Evolutionary conservation across 768 basidiomycete species (phyloP).

Genomic region (Tubosaeta sp.): DNA sequence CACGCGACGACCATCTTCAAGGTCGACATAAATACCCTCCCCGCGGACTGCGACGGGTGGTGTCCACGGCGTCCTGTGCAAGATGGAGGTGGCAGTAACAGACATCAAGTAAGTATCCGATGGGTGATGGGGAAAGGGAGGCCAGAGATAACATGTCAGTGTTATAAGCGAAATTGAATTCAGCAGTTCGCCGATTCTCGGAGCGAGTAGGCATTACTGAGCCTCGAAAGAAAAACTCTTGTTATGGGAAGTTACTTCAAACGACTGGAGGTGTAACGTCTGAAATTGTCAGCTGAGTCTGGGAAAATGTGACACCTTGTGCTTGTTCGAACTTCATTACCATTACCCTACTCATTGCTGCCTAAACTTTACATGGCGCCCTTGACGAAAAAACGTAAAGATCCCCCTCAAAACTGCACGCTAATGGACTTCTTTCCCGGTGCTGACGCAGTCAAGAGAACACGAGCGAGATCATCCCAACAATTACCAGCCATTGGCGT

Average conservation of each 20-base stretch:
- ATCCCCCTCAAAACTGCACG: slow-evolving; percentile 33
- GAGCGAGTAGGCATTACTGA: background rate
- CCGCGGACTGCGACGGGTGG: slow-evolving; percentile 65
- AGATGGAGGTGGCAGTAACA: slow-evolving; percentile 35
- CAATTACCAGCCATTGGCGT: background rate
- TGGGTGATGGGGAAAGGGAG: background rate
- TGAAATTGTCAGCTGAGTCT: too few species aligned
- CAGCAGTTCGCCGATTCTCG: background rate
- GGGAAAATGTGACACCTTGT: too few species aligned
- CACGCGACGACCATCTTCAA: slow-evolving; percentile 64
- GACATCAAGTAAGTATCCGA: slow-evolving; percentile 6
- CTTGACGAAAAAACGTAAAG: slow-evolving; percentile 34
- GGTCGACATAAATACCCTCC: slow-evolving; percentile 66
- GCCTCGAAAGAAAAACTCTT: background rate
- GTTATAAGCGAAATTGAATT: background rate
- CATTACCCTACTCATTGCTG: too few species aligned
- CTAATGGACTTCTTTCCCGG: slow-evolving; percentile 44
- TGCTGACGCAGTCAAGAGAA: slow-evolving; percentile 19
- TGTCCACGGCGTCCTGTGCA: slow-evolving; percentile 70
- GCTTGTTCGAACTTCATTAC: too few species aligned
- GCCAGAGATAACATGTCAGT: background rate
- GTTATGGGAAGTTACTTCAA: too few species aligned
- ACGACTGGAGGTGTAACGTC: too few species aligned
- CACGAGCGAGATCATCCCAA: slow-evolving; percentile 11
- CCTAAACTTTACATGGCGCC: slow-evolving; percentile 34